Evolutionary conservation across 805 yeast genomes (phyloP), one percentile per base, ranked within the genome.

Genomic region (Yamadazyma insecticola): DNA sequence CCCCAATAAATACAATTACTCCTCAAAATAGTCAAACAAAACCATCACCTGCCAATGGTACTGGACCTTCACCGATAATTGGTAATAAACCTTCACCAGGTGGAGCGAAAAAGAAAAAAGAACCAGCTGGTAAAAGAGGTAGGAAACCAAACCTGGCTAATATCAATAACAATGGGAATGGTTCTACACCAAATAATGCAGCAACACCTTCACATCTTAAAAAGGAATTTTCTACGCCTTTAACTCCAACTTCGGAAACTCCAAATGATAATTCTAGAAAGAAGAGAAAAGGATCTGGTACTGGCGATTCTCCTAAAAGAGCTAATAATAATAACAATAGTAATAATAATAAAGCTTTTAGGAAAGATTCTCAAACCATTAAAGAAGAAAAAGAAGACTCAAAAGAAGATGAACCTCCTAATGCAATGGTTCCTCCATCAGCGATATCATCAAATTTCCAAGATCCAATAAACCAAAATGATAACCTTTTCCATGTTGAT

Each of bases 211-310:
- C 40, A 21, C 48, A 50, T 23, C 41, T 51, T n/a, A 61, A 62
- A 37, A 60, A 60, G 39, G 69, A 63, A 25, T 54, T 56, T 36
- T 45, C 57, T 8, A 50, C 62, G 3, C 69, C 70, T 2, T 50
- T 62, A 15, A 64, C 70, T 0, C 70, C 70, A 8, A 57, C 64
- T 1, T 60, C 68, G 6, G 70, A 65, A 28, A 45, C 56, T 4
- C 57, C 54, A 12, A 39, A 33, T 29, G 53, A 47, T 26, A 32
- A 8, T 16, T 30, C 11, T n/a, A 19, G 24, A 6, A 34, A 43
- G 17, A 51, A 50, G 39, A 48, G 59, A 28, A 61, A 57, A 41
- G 46, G 59, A n/a, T 57, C 54, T 38, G 51, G 42, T 13, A 34
- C 39, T n/a, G 23, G 22, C 4, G 70, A 63, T 7, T 57, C 67